Base-by-base conservation (phyloP, 257 asterid species). In the Jaltomata sinuosa region DNA sequence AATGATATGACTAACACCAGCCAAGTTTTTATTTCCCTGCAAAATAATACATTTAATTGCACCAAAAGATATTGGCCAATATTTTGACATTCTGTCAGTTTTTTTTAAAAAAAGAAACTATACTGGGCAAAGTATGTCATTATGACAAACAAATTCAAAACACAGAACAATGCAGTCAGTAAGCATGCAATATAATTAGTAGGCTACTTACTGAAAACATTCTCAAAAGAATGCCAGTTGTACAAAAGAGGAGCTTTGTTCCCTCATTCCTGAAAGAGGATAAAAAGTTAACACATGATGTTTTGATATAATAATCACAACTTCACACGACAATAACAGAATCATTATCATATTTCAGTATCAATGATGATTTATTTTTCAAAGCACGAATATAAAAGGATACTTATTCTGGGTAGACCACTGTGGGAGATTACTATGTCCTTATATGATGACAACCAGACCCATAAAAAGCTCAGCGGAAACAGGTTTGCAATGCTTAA, bases 151-250 rank as follows among this genome's bases (percentile, higher is more conserved):
- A n/a, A 27, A 59, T 55, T 19, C 65, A 61, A n/a, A 38, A 40
- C 18, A n/a, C 76, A 71, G 32, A 74, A 80, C 53, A 72, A 22
- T 14, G 7, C 21, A 49, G 81, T 49, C 45, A 19, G 61, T 15
- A 16, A 27, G 81, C 81, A 49, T 49, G 81, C 61, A 47, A 77
- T 27, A 76, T 27, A 77, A 27, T 27, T 27, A 47, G 40, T 47
- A 27, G 42, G 81, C 64, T 34, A 85, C 97, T 69, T 92, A 96
- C 99, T 91, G 92, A 90, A 76, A 96, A 89, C 98, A 93, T 96
- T 92, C 99, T 92, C 90, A 94, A 90, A 90, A 96, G 99, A 89
- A 96, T 93, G 85, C 99, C 99, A 62, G 98, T 96, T 15, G 99
- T 96, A 91, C 99, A 96, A 85, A 96, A 96, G 22, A 96, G 97